Base-by-base conservation (phyloP, 345 rosid genomes). In the Firmiana major region DNA sequence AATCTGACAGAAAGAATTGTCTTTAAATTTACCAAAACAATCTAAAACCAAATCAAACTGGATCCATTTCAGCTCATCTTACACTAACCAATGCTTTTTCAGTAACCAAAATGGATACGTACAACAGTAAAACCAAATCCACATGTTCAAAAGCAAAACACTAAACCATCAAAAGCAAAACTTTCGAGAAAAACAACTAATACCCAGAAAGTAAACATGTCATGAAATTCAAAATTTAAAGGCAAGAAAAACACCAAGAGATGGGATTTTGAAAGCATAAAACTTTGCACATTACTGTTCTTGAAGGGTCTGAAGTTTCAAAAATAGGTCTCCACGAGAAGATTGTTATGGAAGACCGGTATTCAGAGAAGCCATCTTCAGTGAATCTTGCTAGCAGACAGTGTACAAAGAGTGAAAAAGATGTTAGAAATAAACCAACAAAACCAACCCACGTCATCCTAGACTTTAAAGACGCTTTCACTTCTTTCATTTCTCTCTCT, bases 291-390 rank as follows among this genome's bases (percentile, higher is more conserved):
- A 74, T 80, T 88, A 94, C 97, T 74, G 84, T 76, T 83, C 72
- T 84, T 45, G 86, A 48, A n/a, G 88, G 73, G 78, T 88, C 90
- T 42, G 87, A 68, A 78, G 82, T 82, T 54, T 93, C 94, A 78
- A 92, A 92, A 83, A 93, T 80, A 74, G 99, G 99, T 81, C 97
- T 85, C 99, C 99, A 96, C 51, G 99, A 92, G 80, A 96, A 96
- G 85, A 96, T 87, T 58, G 97, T 92, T 78, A 92, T 77, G 19
- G 98, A 94, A 59, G 97, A 85, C 12, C 90, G 93, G 87, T 88
- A 93, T 15, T 93, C 97, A 0, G 92, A 81, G 85, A 86, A 71
- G 78, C 92, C 93, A 22, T 82, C 87, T 42, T 90, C 85, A 0
- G 96, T 90, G 84, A 91, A 91, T 85, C 94, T 91, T 24, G 99